Evolutionary conservation across 768 basidiomycete species (phyloP), one percentile per base, ranked within the genome.

Genomic region (Lentinus tigrinus): DNA sequence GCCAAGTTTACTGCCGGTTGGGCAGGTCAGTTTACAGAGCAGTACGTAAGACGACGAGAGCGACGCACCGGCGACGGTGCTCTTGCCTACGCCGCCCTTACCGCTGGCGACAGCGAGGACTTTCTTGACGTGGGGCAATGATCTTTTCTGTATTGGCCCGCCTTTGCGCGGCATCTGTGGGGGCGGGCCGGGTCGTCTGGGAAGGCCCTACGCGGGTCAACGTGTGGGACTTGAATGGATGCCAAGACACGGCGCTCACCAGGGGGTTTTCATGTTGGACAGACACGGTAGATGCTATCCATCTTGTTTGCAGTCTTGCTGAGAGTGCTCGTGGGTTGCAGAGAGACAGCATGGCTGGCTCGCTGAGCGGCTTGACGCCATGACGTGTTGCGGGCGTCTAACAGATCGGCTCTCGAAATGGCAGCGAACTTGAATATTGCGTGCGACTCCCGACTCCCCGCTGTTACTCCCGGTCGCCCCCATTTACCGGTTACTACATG

Each of bases 51-150:
- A 27, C 2, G 19, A 8, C 3, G 3, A n/a, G 4, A 48, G 11
- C 24, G 27, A 67, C 81, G 38, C 60, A 95, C 94, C 89, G 55
- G 95, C 92, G 31, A 98, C 78, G 0, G 94, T 98, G 60, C 92
- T 94, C 74, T 97, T 98, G 17, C 95, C 95, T 17, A 97, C 95
- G 2, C 95, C 95, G 24, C 96, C 96, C 69, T 98, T 98, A 4
- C 94, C 95, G 62, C 91, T 93, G 8, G 94, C 91, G 0, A 98
- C 93, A 2, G 83, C 88, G 4, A 98, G 68, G 16, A 95, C 85
- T 60, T 86, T 85, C 64, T 87, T 85, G 7, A 94, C 95, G 64
- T 96, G 72, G 1, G 87, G 79, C 49, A 91, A 83, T 0, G 75
- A 67, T 34, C 83, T 73, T 69, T 85, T 88, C 57, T 77, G 72